Base-by-base conservation (phyloP, 345 rosid species). In the Lepidium didymum region DNA sequence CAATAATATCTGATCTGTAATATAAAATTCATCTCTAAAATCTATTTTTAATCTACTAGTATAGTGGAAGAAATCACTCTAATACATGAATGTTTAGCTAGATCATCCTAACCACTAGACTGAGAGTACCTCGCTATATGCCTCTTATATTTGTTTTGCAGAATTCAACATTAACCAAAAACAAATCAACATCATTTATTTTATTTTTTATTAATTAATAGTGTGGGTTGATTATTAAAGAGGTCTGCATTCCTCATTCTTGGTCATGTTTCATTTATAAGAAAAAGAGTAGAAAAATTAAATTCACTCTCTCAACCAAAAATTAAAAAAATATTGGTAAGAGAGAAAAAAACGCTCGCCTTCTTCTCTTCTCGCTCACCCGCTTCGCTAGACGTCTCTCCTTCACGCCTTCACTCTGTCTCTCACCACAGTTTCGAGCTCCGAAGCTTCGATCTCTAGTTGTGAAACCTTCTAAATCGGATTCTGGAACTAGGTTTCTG, bases 311-410 rank as follows among this genome's bases (percentile, higher is more conserved):
- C 11, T 16, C 8, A 19, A 42, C 13, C 13, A 10, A 34, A 31
- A 3, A 14, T 12, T n/a, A 27, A 51, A 8, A 21, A 21, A 47
- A 12, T 5, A 12, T 27, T 25, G 10, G 18, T 13, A 14, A 27
- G 36, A 51, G 18, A 42, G 27, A 67, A 33, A 56, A 45, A 47
- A 68, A 58, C 73, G 57, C 65, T 68, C 56, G 65, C 65, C 58
- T 58, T 46, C 64, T 56, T 68, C 57, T 19, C 36, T 12, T 68
- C 72, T 44, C 23, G 46, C 37, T 64, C 49, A 62, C 31, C 43
- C 13, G 47, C 60, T 52, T 56, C 49, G 34, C 45, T 56, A 51
- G 10, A 11, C 41, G 42, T 12, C 70, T 61, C 61, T 47, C 21
- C 29, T 12, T 25, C 64, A 13, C 66, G 15, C 37, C 2, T 52